Evolutionary conservation across 257 asterid species (phyloP).

Genomic region (Prunella vulgaris): DNA sequence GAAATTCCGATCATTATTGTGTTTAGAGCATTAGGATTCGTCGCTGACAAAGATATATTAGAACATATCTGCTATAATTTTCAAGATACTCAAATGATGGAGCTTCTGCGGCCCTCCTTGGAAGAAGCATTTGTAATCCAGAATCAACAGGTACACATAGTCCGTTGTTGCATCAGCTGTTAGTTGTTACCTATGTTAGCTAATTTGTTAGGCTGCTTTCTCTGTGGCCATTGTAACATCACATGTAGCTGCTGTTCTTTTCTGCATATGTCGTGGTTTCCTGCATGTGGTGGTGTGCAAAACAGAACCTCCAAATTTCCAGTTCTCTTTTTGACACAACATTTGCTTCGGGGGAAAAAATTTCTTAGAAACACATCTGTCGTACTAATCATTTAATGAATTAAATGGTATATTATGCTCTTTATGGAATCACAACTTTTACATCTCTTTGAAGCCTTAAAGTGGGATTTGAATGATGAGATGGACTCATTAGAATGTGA

Average conservation of each 20-base stretch:
- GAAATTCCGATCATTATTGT: constrained; percentile 96
- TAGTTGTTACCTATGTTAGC: not conserved
- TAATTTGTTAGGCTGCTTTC: not conserved
- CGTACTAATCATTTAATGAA: not conserved
- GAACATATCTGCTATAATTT: constrained; percentile 97
- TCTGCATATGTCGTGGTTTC: not conserved
- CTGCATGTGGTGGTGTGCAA: not conserved
- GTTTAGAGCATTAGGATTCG: constrained; percentile 92
- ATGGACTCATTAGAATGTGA: not conserved
- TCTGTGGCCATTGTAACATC: not conserved
- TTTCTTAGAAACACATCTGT: not conserved
- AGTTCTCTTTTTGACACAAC: not conserved
- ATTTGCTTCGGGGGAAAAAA: not conserved
- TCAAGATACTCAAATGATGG: constrained; percentile 95
- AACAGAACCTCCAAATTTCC: not conserved
- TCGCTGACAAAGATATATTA: constrained; percentile 92
- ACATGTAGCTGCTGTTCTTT: not conserved
- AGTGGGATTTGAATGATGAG: not conserved
- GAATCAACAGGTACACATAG: constrained; percentile 70
- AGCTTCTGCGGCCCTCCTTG: constrained; percentile 87
- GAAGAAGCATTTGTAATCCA: constrained; percentile 99
- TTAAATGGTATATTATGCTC: not conserved
- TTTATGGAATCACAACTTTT: not conserved
- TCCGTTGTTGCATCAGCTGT: constrained; percentile 4
- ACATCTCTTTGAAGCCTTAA: not conserved